Evolutionary conservation across 2,329 filamentous ascomycete genomes (phyloP).

Genomic region (Myotisia sp.): DNA sequence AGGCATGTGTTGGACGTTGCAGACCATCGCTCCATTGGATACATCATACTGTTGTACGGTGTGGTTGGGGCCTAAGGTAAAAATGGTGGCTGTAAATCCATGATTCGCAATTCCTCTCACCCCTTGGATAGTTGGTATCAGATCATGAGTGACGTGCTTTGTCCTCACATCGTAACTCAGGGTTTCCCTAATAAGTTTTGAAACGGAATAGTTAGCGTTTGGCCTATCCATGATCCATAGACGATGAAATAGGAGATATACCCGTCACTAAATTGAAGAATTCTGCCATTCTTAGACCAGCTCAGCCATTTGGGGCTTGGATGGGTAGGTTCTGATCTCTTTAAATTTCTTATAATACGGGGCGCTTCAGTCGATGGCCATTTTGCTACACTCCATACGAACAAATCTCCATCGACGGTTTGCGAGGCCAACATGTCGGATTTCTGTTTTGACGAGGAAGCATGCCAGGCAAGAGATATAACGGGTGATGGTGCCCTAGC

Average conservation of each 20-base stretch:
- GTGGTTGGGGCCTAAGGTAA: slow-evolving; percentile 75
- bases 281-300: slow-evolving; percentile 95
- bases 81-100: slow-evolving; percentile 78
- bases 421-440: slow-evolving; percentile 96
- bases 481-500: slow-evolving; percentile 75
- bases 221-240: neutral
- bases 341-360: slow-evolving; percentile 77
- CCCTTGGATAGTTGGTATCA: slow-evolving; percentile 69
- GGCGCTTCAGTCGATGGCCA: slow-evolving; percentile 56
- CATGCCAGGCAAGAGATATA: slow-evolving; percentile 81
- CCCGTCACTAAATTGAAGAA: slow-evolving; percentile 85
- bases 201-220: neutral
- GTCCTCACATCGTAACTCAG: slow-evolving; percentile 94
- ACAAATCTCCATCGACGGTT: slow-evolving; percentile 76
- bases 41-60: slow-evolving; percentile 93
- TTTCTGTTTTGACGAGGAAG: slow-evolving; percentile 87
- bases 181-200: slow-evolving; percentile 50
- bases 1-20: slow-evolving; percentile 74
- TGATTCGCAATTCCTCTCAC: slow-evolving; percentile 74
- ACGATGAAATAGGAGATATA: slow-evolving; percentile 29
- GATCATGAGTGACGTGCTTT: slow-evolving; percentile 87
- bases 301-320: slow-evolving; percentile 85
- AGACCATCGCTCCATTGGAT: slow-evolving; percentile 69
- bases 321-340: slow-evolving; percentile 58
- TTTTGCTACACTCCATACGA: slow-evolving; percentile 95